Evolutionary conservation across 2,329 filamentous ascomycete genomes (phyloP).

Genomic region (Trichophyton equinum): DNA sequence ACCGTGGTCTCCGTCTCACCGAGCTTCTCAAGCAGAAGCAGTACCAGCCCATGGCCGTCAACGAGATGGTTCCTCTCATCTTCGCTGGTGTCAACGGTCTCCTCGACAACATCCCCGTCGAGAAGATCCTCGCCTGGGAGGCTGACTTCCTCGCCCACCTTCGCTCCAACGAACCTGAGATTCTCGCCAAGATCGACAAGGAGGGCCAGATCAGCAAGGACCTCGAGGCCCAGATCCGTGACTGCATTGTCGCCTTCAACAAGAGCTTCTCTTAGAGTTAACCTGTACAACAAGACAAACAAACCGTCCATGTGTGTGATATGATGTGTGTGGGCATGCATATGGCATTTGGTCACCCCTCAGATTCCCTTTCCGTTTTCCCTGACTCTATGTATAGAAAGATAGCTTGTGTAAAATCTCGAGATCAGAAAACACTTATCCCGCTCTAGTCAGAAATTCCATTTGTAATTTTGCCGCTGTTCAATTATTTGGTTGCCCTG

Average conservation of each 20-base stretch:
- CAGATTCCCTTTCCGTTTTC: slow-evolving; percentile 6
- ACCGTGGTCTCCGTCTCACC: slow-evolving; percentile 95
- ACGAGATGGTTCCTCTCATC: slow-evolving; percentile 99
- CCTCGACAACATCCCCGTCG: slow-evolving; percentile 78
- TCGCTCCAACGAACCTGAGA: slow-evolving; percentile 74
- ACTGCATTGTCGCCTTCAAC: slow-evolving; percentile 68
- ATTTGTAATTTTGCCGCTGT: slow-evolving; percentile 6
- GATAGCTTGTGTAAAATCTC: slow-evolving; percentile 16
- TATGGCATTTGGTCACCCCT: background rate
- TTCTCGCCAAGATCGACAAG: slow-evolving; percentile 80
- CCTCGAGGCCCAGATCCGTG: slow-evolving; percentile 51
- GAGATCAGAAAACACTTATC: slow-evolving; percentile 9
- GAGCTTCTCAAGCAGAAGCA: slow-evolving; percentile 99
- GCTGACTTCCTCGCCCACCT: slow-evolving; percentile 85
- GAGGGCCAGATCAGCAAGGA: slow-evolving; percentile 96
- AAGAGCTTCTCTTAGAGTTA: slow-evolving; percentile 63
- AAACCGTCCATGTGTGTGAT: background rate
- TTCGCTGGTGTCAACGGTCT: slow-evolving; percentile 97
- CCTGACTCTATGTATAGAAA: slow-evolving; percentile 12
- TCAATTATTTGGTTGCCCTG: background rate
- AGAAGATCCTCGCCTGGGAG: slow-evolving; percentile 90
- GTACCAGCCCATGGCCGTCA: slow-evolving; percentile 95
- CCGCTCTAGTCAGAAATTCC: slow-evolving; percentile 7
- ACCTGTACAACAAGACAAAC: slow-evolving; percentile 4
- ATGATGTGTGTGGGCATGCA: background rate